Evolutionary conservation across 1,284 basidiomycete species (phyloP).

Genomic region (Kalmanozyma brasiliensis): DNA sequence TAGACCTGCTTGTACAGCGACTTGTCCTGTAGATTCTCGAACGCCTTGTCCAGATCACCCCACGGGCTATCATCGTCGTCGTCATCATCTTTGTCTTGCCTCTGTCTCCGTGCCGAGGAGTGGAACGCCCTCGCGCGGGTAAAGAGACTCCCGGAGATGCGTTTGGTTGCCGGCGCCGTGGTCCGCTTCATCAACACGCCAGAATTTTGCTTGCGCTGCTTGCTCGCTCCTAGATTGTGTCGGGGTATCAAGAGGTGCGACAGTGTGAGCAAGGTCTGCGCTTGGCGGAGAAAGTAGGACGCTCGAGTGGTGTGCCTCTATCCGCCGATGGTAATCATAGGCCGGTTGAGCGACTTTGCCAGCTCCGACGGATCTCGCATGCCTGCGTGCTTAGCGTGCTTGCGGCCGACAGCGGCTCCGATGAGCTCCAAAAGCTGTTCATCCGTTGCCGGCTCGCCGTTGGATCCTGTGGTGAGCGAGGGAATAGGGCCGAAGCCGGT

Average conservation of each 20-base stretch:
- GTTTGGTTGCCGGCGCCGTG: not conserved
- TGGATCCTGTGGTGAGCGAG: slow-evolving; percentile 24
- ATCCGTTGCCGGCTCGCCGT: slow-evolving; percentile 70
- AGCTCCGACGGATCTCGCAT: slow-evolving; percentile 57
- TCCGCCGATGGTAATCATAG: slow-evolving; percentile 87
- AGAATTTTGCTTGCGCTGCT: not conserved
- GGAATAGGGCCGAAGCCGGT: slow-evolving; percentile 32
- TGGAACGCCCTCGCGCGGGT: slow-evolving; percentile 16
- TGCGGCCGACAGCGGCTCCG: slow-evolving; percentile 76
- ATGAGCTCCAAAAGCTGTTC: slow-evolving; percentile 75
- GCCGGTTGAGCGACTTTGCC: slow-evolving; percentile 66
- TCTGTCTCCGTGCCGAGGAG: slow-evolving; percentile 9
- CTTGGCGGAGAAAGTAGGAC: not conserved
- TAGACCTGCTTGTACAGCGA: slow-evolving; percentile 44
- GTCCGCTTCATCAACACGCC: slow-evolving; percentile 6
- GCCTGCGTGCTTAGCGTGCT: slow-evolving; percentile 81
- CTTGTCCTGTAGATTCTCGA: slow-evolving; percentile 38
- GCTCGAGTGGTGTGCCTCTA: slow-evolving; percentile 17
- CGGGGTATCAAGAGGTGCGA: slow-evolving; percentile 2
- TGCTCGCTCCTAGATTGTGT: slow-evolving; percentile 3
- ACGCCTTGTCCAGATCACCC: slow-evolving; percentile 51
- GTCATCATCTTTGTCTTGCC: slow-evolving; percentile 4
- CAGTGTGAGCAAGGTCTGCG: slow-evolving; percentile 18
- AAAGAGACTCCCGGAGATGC: not conserved
- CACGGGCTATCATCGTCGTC: slow-evolving; percentile 52